Conservation (phyloP, 306 rosid species). For the Carpinus viminea region DNA sequence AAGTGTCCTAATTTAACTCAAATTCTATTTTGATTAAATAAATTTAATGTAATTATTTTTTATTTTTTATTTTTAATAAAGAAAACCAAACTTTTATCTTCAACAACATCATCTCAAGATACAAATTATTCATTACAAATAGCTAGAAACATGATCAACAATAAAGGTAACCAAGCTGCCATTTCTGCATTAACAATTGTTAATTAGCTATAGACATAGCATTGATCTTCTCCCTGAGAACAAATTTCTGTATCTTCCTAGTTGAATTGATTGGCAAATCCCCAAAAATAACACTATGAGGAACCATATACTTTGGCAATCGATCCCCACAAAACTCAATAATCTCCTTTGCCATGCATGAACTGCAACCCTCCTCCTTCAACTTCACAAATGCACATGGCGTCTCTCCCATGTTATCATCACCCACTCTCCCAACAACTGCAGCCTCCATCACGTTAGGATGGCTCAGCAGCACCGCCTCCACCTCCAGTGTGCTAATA, state of each 20-base stretch:
- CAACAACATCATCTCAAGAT: too few relatives aligned
- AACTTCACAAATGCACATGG: slow-evolving; percentile 60
- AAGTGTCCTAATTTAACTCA: too few relatives aligned
- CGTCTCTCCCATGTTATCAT: slow-evolving; percentile 32
- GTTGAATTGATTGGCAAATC: slow-evolving; percentile 79
- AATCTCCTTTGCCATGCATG: slow-evolving; percentile 44
- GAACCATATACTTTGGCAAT: slow-evolving; percentile 68
- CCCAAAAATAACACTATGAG: slow-evolving; percentile 56
- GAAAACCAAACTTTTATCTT: too few relatives aligned
- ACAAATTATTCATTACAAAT: too few relatives aligned
- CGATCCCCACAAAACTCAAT: slow-evolving; percentile 52
- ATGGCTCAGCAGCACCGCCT: slow-evolving; percentile 67
- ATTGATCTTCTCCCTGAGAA: slow-evolving; percentile 50
- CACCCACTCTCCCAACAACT: slow-evolving; percentile 54
- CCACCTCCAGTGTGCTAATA: slow-evolving; percentile 73
- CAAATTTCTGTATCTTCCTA: slow-evolving; percentile 79
- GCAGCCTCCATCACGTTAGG: slow-evolving; percentile 70
- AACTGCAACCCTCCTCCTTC: slow-evolving; percentile 44
- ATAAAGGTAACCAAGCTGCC: too few relatives aligned
- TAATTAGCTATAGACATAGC: not conserved
- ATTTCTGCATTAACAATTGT: too few relatives aligned
- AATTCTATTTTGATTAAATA: too few relatives aligned
- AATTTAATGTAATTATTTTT: too few relatives aligned
- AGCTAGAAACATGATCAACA: too few relatives aligned
- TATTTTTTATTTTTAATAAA: too few relatives aligned